Evolutionary conservation across 176 grass and related monocot species (phyloP).

Genomic region (Cymbopogon citratus): DNA sequence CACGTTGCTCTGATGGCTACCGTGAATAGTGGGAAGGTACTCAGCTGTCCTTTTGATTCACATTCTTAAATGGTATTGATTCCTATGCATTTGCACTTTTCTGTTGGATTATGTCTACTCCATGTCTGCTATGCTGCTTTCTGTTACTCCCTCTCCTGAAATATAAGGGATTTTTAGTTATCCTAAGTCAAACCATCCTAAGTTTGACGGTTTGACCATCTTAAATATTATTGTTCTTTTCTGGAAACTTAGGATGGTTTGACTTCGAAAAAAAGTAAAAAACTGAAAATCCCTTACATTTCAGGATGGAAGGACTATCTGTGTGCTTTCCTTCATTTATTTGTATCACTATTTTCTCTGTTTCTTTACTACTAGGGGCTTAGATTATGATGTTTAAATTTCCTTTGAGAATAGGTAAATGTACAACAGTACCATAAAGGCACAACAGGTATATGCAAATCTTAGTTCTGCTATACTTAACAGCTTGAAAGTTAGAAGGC

Average conservation of each 20-base stretch:
- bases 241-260: neutral
- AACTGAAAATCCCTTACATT: neutral
- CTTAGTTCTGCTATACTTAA: neutral
- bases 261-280: neutral
- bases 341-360: neutral
- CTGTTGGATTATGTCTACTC: neutral
- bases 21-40: slow-evolving; percentile 86
- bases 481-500: neutral
- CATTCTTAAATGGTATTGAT: neutral
- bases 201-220: too few relatives aligned
- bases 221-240: neutral
- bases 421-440: neutral
- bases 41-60: neutral
- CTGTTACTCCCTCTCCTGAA: neutral
- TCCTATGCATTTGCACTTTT: slow-evolving; percentile 6
- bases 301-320: neutral
- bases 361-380: neutral
- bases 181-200: neutral
- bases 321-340: neutral
- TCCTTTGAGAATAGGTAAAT: neutral
- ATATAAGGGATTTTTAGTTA: neutral
- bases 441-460: neutral
- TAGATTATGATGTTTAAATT: neutral
- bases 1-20: slow-evolving; percentile 78
- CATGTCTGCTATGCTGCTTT: neutral